phyloP scores from a whole-genome alignment of 2,329 filamentous ascomycete species.

The Colletotrichum sp. region DNA sequence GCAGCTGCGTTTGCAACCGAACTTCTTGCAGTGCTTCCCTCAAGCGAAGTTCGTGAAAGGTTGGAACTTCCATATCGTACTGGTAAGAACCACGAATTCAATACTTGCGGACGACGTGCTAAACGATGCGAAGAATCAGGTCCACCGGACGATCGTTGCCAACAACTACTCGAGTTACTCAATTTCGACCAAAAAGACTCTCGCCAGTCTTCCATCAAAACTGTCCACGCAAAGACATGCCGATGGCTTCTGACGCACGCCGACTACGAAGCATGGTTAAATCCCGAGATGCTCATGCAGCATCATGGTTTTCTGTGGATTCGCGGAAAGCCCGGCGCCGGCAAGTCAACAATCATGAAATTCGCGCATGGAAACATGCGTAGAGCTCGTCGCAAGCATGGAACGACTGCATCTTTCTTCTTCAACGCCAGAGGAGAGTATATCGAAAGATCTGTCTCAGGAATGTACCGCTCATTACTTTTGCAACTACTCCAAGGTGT shows the following conservation, averaged over 20 bases:
- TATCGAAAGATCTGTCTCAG: not conserved
- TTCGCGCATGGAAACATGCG: not conserved
- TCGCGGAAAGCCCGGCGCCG: not conserved
- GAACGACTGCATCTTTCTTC: not conserved
- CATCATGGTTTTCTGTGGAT: not conserved
- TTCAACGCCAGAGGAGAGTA: conserved; percentile 11
- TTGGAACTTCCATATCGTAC: accelerated
- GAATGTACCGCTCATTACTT: conserved; percentile 17
- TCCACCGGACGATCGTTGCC: not conserved
- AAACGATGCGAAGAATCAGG: not conserved
- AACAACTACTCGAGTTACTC: conserved; percentile 8
- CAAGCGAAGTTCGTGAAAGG: accelerated
- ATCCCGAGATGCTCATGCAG: not conserved
- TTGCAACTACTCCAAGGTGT: not conserved
- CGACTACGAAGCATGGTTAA: conserved; percentile 17
- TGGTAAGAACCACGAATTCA: not conserved
- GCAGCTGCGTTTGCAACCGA: conserved; percentile 31
- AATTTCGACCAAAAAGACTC: conserved; percentile 19
- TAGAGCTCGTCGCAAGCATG: not conserved
- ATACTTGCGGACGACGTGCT: accelerated
- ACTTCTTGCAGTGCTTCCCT: not conserved
- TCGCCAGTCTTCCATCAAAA: conserved; percentile 10
- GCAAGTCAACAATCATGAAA: conserved; percentile 9
- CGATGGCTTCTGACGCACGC: conserved; percentile 18
- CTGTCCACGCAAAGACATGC: conserved; percentile 23